Percentiles rank a stretch among this genome's conserved stretches.
Conservation (phyloP, 352 stramenopile genomes). For the Vaucheria bursata region DNA sequence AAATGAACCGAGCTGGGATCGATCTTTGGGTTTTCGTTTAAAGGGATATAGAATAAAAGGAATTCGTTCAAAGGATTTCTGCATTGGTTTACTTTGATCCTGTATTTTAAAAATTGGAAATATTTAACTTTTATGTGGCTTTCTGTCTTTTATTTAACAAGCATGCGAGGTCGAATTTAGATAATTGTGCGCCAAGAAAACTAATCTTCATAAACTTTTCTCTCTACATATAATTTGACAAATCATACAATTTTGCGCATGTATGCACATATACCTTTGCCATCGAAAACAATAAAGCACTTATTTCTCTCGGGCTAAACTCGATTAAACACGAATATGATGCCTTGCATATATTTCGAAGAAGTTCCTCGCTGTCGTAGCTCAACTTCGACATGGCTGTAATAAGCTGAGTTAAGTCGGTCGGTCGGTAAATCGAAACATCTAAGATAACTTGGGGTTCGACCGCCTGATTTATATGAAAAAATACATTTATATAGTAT, state of each 20-base stretch:
- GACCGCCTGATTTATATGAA: constrained; percentile 1
- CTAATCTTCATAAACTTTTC: background rate
- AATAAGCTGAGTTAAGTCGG: background rate
- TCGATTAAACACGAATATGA: background rate
- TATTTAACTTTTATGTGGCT: no score
- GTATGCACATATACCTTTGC: background rate
- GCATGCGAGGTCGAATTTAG: no score
- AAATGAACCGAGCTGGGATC: no score
- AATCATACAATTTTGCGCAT: no score
- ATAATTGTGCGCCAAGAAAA: background rate
- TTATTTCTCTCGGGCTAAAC: background rate
- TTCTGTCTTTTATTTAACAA: no score
- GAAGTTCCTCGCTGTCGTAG: background rate
- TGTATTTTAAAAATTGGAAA: no score
- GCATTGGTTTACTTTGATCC: no score
- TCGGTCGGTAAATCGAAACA: background rate
- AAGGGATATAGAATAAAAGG: no score
- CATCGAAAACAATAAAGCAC: background rate
- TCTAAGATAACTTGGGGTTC: background rate
- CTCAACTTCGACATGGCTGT: background rate
- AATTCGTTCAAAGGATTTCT: no score
- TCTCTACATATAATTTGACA: background rate
- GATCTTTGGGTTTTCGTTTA: no score
- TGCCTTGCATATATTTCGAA: background rate
- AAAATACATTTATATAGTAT: no score